Evolutionary conservation across 768 basidiomycete genomes (phyloP), one percentile per base, ranked within the genome.

Genomic region (Leccinum boreale): DNA sequence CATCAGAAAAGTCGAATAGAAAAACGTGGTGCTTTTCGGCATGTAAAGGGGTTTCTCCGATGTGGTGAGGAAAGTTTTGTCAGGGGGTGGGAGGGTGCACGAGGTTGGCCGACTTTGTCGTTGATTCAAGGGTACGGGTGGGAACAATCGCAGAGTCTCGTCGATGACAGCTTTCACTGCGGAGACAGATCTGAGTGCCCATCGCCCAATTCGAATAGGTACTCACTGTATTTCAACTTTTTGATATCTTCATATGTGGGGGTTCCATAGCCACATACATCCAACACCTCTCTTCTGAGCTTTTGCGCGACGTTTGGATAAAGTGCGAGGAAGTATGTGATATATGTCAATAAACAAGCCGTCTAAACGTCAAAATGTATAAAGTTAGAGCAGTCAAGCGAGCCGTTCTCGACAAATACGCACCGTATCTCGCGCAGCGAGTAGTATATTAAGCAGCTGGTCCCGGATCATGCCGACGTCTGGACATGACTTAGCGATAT

Each of bases 351-450:
- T 3, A 85, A 75, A 56, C 83, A 84, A 21, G 89, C 82, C 0
- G 90, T 90, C 87, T 89, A 58, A 19, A 59, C 54, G 46, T 17
- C 35, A 56, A 50, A 42, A 31, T 4, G 36, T 33, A 12, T 10
- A 6, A 50, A 15, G 31, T 52, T 45, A 50, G 59, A 9, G 53
- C 21, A 56, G 15, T 11, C 24, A 28, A 29, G 36, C 45, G n/a
- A 11, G 21, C 7, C 14, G 44, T 46, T 31, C 1, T 53, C 29
- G 29, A 23, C 46, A 54, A 42, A 47, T 19, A 75, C 82, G 49
- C 45, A 87, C 88, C 35, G 91, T 92, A 72, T 94, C 91, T 55
- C 91, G 74, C 23, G 88, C 81, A 5, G 91, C 91, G 11, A 92
- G 75, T 2, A 94, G 74, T 69, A 92, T 84, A 65, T 84, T 92